Evolutionary conservation across 805 yeast genomes (phyloP).

Genomic region (Candida lessepsii): DNA sequence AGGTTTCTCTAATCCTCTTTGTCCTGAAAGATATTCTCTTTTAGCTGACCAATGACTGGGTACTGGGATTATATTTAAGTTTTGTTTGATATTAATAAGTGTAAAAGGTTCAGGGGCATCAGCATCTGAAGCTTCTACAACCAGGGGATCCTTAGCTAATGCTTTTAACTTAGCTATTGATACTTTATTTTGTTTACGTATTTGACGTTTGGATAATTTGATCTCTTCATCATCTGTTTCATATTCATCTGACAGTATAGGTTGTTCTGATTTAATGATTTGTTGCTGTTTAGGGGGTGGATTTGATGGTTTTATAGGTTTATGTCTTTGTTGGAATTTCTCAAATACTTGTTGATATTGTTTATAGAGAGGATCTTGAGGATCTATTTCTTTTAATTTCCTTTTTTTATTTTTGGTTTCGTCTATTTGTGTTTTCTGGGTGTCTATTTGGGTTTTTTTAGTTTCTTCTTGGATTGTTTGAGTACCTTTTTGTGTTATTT

Average conservation of each 20-base stretch:
- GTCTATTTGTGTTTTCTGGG: not conserved
- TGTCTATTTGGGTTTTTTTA: not conserved
- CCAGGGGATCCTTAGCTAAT: constrained; percentile 58
- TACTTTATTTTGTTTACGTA: constrained; percentile 52
- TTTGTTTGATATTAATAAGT: constrained; percentile 60
- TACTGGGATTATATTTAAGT: constrained; percentile 67
- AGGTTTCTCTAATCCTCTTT: constrained; percentile 62
- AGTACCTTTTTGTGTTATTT: not conserved
- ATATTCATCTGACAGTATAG: constrained; percentile 17
- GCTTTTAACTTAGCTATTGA: constrained; percentile 70
- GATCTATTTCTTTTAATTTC: constrained; percentile 4
- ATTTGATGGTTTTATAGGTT: not conserved
- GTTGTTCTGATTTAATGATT: constrained; percentile 5
- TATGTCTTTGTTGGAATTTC: constrained; percentile 11
- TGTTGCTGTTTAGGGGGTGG: not conserved
- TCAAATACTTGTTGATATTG: constrained; percentile 24
- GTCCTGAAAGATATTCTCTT: constrained; percentile 67
- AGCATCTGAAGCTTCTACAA: constrained; percentile 84
- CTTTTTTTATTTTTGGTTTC: not conserved
- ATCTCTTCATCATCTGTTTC: constrained; percentile 21
- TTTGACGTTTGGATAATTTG: constrained; percentile 33
- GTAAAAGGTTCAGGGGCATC: constrained; percentile 79
- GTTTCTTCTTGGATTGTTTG: not conserved
- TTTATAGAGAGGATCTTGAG: constrained; percentile 13
- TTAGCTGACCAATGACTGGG: constrained; percentile 85